A percentile compares a stretch with the other conserved stretches of the same genome.
These are phyloP conservation scores for Inonotus hispidus DNA, from an alignment of 1,284 basidiomycete species.

Conservation along the genomic window DNA sequence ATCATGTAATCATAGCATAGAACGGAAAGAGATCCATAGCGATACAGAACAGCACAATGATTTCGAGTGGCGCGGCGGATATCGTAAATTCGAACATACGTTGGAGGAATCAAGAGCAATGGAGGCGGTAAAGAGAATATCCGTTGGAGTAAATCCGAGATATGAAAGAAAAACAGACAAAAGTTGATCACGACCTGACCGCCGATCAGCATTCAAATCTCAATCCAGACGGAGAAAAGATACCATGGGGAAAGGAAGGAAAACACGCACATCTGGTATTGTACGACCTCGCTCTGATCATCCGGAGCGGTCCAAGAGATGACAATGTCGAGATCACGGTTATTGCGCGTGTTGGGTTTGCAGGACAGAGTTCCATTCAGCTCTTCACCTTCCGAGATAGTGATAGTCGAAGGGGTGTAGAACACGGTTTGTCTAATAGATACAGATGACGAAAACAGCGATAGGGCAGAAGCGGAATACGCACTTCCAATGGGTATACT, in stretches of 20 bases:
- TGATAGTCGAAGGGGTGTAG: slow-evolving; percentile 78
- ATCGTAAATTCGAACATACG: no score
- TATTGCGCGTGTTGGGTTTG: slow-evolving; percentile 85
- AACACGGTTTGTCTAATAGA: slow-evolving; percentile 84
- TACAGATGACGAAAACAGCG: neutral
- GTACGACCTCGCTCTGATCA: slow-evolving; percentile 37
- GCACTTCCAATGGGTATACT: slow-evolving; percentile 97
- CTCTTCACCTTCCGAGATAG: slow-evolving; percentile 60
- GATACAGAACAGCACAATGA: no score
- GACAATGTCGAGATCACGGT: slow-evolving; percentile 87
- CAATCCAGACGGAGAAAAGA: neutral
- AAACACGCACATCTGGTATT: slow-evolving; percentile 74
- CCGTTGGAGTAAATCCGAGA: neutral
- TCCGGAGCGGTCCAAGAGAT: slow-evolving; percentile 59
- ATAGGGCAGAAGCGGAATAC: slow-evolving; percentile 28
- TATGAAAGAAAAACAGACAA: neutral
- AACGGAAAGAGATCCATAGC: no score
- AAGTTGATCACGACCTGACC: slow-evolving; percentile 9
- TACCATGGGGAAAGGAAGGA: slow-evolving; percentile 20
- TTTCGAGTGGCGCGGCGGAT: no score
- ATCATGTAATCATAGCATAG: no score
- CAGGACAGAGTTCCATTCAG: slow-evolving; percentile 72
- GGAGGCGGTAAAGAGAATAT: neutral
- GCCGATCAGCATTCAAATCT: slow-evolving; percentile 5
- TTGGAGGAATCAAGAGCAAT: neutral